Evolutionary conservation across 495 filamentous ascomycete species (phyloP).

Genomic region (Penicillium goetzii): DNA sequence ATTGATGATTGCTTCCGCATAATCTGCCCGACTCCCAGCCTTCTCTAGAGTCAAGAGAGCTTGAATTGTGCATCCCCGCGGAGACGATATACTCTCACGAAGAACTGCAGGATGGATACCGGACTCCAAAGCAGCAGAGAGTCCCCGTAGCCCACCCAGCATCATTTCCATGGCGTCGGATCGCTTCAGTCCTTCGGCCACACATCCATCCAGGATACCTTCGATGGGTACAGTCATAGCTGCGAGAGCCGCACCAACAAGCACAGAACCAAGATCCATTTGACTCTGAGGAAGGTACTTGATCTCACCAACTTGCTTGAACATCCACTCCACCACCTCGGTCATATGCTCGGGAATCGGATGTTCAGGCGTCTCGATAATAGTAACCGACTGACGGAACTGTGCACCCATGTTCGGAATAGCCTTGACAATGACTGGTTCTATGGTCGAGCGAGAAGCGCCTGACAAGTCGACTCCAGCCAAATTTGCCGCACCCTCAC

Average conservation of each 20-base stretch:
- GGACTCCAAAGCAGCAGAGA: slow-evolving; percentile 37
- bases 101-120: slow-evolving; percentile 40
- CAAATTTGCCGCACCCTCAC: slow-evolving; percentile 30
- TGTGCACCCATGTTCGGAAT: slow-evolving; percentile 44
- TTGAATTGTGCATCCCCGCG: slow-evolving; percentile 43
- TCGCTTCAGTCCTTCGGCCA: slow-evolving; percentile 41
- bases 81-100: slow-evolving; percentile 43
- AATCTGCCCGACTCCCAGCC: slow-evolving; percentile 34
- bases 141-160: slow-evolving; percentile 36
- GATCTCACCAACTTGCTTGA: slow-evolving; percentile 37
- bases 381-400: slow-evolving; percentile 41
- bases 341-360: slow-evolving; percentile 18
- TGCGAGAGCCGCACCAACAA: slow-evolving; percentile 39
- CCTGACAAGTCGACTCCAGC: no score
- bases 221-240: slow-evolving; percentile 41
- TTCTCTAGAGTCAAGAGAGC: slow-evolving; percentile 38
- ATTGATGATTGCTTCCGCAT: slow-evolving; percentile 30
- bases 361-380: slow-evolving; percentile 30
- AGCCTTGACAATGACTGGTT: slow-evolving; percentile 35
- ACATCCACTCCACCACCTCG: slow-evolving; percentile 33
- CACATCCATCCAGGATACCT: slow-evolving; percentile 45
- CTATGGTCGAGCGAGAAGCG: neutral
- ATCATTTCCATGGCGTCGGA: slow-evolving; percentile 41
- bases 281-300: slow-evolving; percentile 33
- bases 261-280: slow-evolving; percentile 38